Conservation (phyloP, 331 rosid species). For the Acacia concinna region DNA sequence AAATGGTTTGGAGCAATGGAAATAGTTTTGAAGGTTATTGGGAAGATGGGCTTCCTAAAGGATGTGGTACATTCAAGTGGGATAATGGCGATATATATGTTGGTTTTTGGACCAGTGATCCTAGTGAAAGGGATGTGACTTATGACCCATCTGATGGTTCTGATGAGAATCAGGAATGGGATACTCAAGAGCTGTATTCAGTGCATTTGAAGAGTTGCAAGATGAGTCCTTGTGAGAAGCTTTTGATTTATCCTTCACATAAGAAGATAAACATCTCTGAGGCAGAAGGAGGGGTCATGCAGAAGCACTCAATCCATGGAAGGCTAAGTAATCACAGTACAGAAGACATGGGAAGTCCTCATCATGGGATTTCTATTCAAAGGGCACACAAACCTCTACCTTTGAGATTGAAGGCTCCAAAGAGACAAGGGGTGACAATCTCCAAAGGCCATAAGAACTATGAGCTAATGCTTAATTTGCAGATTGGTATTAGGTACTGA, state of each 20-base stretch:
- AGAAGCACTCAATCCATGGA: slow-evolving; percentile 28
- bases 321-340: slow-evolving; percentile 46
- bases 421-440: slow-evolving; percentile 76
- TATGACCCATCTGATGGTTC: slow-evolving; percentile 53
- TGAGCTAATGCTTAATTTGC: slow-evolving; percentile 93
- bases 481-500: slow-evolving; percentile 88
- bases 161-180: slow-evolving; percentile 45
- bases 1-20: slow-evolving; percentile 72
- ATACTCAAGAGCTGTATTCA: slow-evolving; percentile 51
- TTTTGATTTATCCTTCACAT: slow-evolving; percentile 67
- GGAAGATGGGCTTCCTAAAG: slow-evolving; percentile 80
- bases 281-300: slow-evolving; percentile 42
- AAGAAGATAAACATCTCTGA: slow-evolving; percentile 51
- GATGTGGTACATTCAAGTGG: slow-evolving; percentile 83
- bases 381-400: slow-evolving; percentile 24
- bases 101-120: slow-evolving; percentile 72
- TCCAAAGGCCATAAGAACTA: slow-evolving; percentile 86
- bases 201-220: slow-evolving; percentile 48
- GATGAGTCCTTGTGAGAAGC: slow-evolving; percentile 50
- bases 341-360: slow-evolving; percentile 35
- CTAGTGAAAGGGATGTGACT: slow-evolving; percentile 60
- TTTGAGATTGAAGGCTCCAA: slow-evolving; percentile 48
- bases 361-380: slow-evolving; percentile 19
- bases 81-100: slow-evolving; percentile 66
- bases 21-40: slow-evolving; percentile 82